Percentiles rank a stretch among this genome's conserved stretches.
These are phyloP conservation scores for Cenchrus purpureus DNA, from an alignment of 176 grass and related monocot species.

Conservation along the genomic window DNA sequence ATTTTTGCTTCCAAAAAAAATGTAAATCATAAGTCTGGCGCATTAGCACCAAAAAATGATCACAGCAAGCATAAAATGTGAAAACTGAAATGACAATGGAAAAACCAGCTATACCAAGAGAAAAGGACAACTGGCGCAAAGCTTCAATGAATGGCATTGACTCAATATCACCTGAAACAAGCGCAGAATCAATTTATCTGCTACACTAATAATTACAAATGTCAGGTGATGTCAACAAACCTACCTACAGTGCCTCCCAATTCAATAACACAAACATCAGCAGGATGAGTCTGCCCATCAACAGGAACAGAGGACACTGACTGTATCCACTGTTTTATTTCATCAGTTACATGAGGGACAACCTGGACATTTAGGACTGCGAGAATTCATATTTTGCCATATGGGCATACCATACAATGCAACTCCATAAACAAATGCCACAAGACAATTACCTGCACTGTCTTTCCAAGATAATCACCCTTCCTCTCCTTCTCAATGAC, in stretches of 20 bases:
- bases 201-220: constrained; percentile 12
- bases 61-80: not conserved
- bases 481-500: constrained; percentile 97
- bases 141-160: constrained; percentile 99
- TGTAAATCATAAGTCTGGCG: not conserved
- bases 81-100: constrained; percentile 3
- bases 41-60: constrained; percentile 27
- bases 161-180: constrained; percentile 94
- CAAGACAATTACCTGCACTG: constrained; percentile 69
- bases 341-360: constrained; percentile 95
- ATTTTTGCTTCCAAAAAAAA: not conserved
- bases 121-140: constrained; percentile 93
- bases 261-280: constrained; percentile 97
- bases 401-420: constrained; percentile 1
- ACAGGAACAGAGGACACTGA: constrained; percentile 87
- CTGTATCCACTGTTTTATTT: constrained; percentile 96
- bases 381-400: constrained; percentile 20
- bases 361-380: constrained; percentile 57
- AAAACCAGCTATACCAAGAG: constrained; percentile 72
- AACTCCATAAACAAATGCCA: not conserved
- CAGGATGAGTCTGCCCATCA: constrained; percentile 68
- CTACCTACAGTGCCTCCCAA: constrained; percentile 97
- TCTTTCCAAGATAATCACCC: constrained; percentile 95
- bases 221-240: constrained; percentile 12
- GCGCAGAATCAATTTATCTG: constrained; percentile 7